Evolutionary conservation across 1,139 yeast species (phyloP), one percentile per base, ranked within the genome.

Genomic region (Blastobotrys illinoisensis): DNA sequence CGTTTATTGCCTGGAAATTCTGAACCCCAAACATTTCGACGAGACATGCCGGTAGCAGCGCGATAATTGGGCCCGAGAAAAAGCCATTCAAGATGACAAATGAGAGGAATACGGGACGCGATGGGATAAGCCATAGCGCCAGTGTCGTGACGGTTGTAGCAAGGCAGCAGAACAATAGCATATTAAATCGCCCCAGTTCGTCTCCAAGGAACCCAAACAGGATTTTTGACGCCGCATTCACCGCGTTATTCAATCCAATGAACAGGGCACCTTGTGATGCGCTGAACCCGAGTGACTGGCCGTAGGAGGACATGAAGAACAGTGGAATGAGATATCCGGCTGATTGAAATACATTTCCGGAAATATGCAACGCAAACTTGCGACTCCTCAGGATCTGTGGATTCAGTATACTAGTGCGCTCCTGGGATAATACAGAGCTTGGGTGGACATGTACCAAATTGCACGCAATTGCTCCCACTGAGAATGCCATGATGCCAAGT

Each of bases 241-340:
- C 68, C 9, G 70, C 73, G 56, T 76, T 76, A 59, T 74, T 75
- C 18, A 75, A 46, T 4, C 76, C 79, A 59, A 76, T 76, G 51
- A 75, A 73, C n/a, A 67, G 58, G 0, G 79, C 79, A 1, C 79
- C 79, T 50, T 70, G 71, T 9, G 62, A 61, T 14, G 64, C 64
- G 4, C 71, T 58, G 58, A 67, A 74, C 1, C 77, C 77, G 14
- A 76, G 58, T 0, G 78, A 64, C 23, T 63, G 62, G 1, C 72
- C 74, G 58, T 74, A 76, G 5, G 74, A 68, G 1, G 79, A 74
- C 78, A 76, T 75, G 62, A 63, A 75, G 52, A 71, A 68, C 50
- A 74, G 64, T 7, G 78, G 76, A 23, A 74, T 73, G 54, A 74
- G 63, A 57, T 76, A 76, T 0, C 77, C 79, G 0, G 77, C 76